Evolutionary conservation across 192 early-diverging fungal species (phyloP), one percentile per base, ranked within the genome.

Genomic region (Coemansia sp.): DNA sequence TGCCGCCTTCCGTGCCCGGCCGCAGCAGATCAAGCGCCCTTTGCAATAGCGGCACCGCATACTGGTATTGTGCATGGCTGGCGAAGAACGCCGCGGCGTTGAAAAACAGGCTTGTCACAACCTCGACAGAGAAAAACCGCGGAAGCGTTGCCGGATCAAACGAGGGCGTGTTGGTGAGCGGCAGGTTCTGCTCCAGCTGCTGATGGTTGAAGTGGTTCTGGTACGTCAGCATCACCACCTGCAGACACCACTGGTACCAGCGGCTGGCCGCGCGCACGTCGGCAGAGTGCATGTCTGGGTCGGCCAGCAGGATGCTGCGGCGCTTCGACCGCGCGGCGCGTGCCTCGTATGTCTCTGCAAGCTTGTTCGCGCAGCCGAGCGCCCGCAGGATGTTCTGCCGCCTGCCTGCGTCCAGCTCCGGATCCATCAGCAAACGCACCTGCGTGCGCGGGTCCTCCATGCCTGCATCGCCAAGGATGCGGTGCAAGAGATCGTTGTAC

Each of bases 231-330:
- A 65, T 81, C 7, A 72, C 69, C 6, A 81, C 30, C 59, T 81
- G 72, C 73, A 81, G 29, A 34, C 78, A 81, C 78, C 78, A 81
- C n/a, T 71, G 68, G 73, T 75, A 81, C 78, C 78, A 81, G n/a
- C 61, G 68, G 14, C 65, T 61, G 22, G 78, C 78, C 35, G 64
- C 73, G 36, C 48, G 30, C 0, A 63, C 49, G 52, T 79, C 76
- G 3, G 64, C 61, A 25, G 52, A 60, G 22, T 52, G 54, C 48
- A 64, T 51, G 28, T 66, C 58, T 4, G 63, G 63, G 34, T 67
- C 58, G 3, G 71, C 64, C 4, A 73, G 68, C 48, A 70, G 52
- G n/a, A 57, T 55, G 62, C 67, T 70, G 58, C 68, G 76, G 13
- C 76, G 71, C 62, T 67, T 67, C n/a, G 67, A 57, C 55, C 76